Evolutionary conservation across 148 eudicot genomes (phyloP).

Genomic region (Spergularia marina): DNA sequence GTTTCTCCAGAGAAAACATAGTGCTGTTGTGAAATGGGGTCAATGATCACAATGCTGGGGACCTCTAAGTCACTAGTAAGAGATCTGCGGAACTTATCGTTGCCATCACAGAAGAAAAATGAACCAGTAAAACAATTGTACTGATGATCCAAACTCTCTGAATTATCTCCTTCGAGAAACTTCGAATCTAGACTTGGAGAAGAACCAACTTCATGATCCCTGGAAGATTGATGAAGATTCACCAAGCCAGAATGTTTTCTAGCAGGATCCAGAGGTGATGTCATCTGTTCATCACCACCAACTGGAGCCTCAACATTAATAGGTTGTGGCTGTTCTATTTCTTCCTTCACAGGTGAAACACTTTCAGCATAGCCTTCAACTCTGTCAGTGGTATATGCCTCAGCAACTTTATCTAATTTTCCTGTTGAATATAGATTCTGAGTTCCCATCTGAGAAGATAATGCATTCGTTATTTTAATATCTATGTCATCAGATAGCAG

Average conservation of each 20-base stretch:
- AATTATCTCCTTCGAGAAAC: slow-evolving; percentile 22
- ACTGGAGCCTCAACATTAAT: slow-evolving; percentile 26
- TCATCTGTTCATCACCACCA: slow-evolving; percentile 17
- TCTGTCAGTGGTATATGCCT: slow-evolving; percentile 25
- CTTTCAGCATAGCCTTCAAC: slow-evolving; percentile 21
- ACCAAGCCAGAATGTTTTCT: slow-evolving; percentile 22
- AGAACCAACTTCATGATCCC: slow-evolving; percentile 23
- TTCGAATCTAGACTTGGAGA: slow-evolving; percentile 32
- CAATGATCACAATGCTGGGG: slow-evolving; percentile 69
- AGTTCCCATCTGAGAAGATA: slow-evolving; percentile 32
- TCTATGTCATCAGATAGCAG: slow-evolving; percentile 81
- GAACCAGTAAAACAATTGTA: slow-evolving; percentile 36
- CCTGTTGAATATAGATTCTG: slow-evolving; percentile 26
- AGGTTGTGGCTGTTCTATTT: slow-evolving; percentile 21
- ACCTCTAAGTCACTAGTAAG: slow-evolving; percentile 52
- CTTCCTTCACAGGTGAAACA: slow-evolving; percentile 21
- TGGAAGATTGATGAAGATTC: slow-evolving; percentile 25
- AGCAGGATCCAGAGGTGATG: slow-evolving; percentile 12
- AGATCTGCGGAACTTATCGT: slow-evolving; percentile 56
- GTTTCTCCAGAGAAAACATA: slow-evolving; percentile 53
- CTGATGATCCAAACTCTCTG: slow-evolving; percentile 28
- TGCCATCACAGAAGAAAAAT: slow-evolving; percentile 69
- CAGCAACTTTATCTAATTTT: slow-evolving; percentile 27
- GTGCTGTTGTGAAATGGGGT: slow-evolving; percentile 68
- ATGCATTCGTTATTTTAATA: slow-evolving; percentile 44